phyloP scores from a whole-genome alignment of 1,284 basidiomycete genomes.

The Ceratobasidium sp. region DNA sequence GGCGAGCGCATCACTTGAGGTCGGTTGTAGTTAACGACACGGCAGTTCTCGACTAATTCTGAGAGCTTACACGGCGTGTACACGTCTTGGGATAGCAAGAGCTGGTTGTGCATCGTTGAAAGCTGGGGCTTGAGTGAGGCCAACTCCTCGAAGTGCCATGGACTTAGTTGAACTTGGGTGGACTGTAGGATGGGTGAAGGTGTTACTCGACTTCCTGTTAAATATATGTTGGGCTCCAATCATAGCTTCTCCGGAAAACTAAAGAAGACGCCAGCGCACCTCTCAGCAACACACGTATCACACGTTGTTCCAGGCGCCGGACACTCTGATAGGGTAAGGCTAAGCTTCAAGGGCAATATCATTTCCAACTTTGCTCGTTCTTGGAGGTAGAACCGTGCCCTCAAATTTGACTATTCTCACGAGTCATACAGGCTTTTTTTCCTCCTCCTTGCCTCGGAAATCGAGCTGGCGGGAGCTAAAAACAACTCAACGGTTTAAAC shows the following conservation, averaged over 20 bases:
- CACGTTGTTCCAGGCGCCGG: background rate
- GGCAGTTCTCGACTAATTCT: too few relatives aligned
- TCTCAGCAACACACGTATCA: background rate
- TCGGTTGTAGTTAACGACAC: too few relatives aligned
- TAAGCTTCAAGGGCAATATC: background rate
- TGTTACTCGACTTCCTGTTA: background rate
- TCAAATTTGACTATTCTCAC: too few relatives aligned
- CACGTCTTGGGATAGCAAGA: background rate
- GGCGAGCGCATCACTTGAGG: too few relatives aligned
- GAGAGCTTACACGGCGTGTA: background rate
- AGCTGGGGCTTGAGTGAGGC: background rate
- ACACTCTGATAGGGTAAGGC: background rate
- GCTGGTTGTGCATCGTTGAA: background rate
- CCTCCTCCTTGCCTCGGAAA: too few relatives aligned
- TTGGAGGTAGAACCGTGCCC: too few relatives aligned
- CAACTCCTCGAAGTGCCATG: background rate
- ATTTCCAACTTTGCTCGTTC: background rate
- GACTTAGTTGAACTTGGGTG: background rate
- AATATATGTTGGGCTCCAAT: background rate
- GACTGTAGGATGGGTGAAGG: background rate
- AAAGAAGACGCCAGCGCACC: background rate
- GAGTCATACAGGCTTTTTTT: too few relatives aligned
- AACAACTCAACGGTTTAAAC: too few relatives aligned
- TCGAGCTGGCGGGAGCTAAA: too few relatives aligned
- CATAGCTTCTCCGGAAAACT: background rate